Percentiles rank a stretch among this genome's conserved stretches.
phyloP scores from a whole-genome alignment of 169 alveolate genomes.

The Eimeria nieschulzi region DNA sequence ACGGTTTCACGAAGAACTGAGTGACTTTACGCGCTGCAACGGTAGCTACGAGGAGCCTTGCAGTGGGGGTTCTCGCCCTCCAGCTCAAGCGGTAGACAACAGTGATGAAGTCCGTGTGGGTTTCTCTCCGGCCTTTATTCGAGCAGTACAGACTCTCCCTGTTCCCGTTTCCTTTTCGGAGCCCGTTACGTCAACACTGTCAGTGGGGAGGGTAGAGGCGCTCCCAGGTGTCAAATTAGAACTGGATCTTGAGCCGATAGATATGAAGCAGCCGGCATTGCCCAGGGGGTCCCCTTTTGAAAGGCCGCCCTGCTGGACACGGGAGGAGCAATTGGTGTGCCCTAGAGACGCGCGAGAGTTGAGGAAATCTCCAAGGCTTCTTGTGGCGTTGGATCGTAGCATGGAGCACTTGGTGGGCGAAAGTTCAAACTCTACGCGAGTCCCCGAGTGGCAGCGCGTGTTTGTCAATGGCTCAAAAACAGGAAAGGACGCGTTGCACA shows the following conservation, averaged over 20 bases:
- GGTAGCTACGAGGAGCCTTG: not conserved
- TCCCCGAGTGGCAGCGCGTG: constrained; percentile 12
- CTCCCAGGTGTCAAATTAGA: not conserved
- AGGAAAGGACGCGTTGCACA: not conserved
- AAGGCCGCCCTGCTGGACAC: too few relatives aligned
- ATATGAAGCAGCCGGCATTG: not conserved
- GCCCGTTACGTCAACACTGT: constrained; percentile 4
- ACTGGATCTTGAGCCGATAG: constrained; percentile 6
- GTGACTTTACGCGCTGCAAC: too few relatives aligned
- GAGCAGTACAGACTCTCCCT: constrained; percentile 21
- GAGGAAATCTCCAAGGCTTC: constrained; percentile 26
- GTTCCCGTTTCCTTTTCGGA: constrained; percentile 30
- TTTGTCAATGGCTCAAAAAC: not conserved
- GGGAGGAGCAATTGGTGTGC: too few relatives aligned
- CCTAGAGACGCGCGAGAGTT: not conserved
- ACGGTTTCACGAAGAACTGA: too few relatives aligned
- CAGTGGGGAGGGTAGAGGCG: constrained; percentile 29
- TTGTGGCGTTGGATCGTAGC: constrained; percentile 55
- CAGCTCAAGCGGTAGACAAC: constrained; percentile 1
- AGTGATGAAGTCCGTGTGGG: not conserved
- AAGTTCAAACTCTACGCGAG: not conserved
- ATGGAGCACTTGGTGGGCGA: constrained; percentile 52
- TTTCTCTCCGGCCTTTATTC: not conserved
- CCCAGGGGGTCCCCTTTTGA: too few relatives aligned
- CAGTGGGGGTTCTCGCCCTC: not conserved